Percentiles rank a stretch among this genome's conserved stretches.
Evolutionary conservation across 75 land plant species (phyloP).

Genomic region (Pseudotsuga menziesii): DNA sequence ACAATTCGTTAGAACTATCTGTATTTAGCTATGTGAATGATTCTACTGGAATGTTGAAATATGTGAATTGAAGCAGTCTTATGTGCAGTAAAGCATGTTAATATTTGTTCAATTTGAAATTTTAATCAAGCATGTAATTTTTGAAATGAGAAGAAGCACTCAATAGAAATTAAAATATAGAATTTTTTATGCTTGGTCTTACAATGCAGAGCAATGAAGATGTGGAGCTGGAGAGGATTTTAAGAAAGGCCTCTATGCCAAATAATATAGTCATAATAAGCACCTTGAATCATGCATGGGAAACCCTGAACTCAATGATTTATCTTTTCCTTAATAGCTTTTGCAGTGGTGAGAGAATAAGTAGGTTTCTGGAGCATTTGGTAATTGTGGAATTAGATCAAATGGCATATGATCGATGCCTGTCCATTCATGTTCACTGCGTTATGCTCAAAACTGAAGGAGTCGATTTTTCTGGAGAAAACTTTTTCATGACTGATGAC

Average conservation of each 20-base stretch:
- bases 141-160: background rate
- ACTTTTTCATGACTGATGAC: too few species aligned
- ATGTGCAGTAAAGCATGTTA: background rate
- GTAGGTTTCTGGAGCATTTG: slow-evolving; percentile 23
- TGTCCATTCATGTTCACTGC: too few species aligned
- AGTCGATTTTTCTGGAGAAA: slow-evolving; percentile 6
- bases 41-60: background rate
- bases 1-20: background rate
- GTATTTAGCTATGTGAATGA: background rate
- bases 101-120: background rate
- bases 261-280: slow-evolving; percentile 33
- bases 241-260: background rate
- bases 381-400: slow-evolving; percentile 28
- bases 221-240: background rate
- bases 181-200: background rate
- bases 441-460: slow-evolving; percentile 3
- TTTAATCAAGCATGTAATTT: background rate
- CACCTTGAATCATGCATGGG: slow-evolving; percentile 44
- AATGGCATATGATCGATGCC: slow-evolving; percentile 8
- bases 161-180: background rate
- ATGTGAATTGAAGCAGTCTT: background rate
- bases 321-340: slow-evolving; percentile 45
- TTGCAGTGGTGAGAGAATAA: slow-evolving; percentile 22
- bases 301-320: slow-evolving; percentile 25
- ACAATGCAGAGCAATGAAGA: slow-evolving; percentile 26